A percentile compares a stretch with the other conserved stretches of the same genome.
These are phyloP conservation scores for Drechmeria coniospora DNA, from an alignment of 2,329 filamentous ascomycete species.

Conservation along the genomic window DNA sequence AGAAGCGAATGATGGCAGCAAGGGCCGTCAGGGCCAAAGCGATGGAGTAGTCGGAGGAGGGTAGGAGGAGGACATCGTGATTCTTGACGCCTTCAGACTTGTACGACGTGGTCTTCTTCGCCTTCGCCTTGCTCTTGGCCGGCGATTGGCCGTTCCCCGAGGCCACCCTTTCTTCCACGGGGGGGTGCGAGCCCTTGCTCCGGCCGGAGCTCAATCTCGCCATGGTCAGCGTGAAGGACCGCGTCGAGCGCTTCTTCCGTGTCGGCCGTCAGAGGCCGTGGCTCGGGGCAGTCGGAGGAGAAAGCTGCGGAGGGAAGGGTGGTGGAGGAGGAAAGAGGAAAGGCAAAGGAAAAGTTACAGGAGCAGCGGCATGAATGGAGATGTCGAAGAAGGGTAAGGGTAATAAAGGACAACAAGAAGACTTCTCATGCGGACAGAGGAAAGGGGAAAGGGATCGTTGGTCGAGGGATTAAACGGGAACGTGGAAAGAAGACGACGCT, in stretches of 20 bases:
- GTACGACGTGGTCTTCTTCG: constrained; percentile 38
- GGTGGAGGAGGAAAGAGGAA: no score
- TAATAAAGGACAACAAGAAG: neutral
- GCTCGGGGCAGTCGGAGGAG: no score
- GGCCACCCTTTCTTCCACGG: constrained; percentile 7
- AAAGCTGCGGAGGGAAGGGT: no score
- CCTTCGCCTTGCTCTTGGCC: constrained; percentile 22
- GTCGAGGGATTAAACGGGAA: constrained; percentile 1
- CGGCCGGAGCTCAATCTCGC: constrained; percentile 17
- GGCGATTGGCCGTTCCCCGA: constrained; percentile 3
- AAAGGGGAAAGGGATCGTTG: no score
- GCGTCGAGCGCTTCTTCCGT: neutral
- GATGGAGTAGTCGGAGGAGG: constrained; percentile 67
- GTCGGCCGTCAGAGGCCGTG: neutral
- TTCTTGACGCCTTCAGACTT: constrained; percentile 68
- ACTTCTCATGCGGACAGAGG: constrained; percentile 1
- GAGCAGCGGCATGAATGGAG: no score
- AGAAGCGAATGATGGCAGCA: constrained; percentile 68
- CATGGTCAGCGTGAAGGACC: no score
- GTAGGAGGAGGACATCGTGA: constrained; percentile 83
- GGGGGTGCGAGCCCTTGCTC: constrained; percentile 21
- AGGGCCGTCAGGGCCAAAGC: constrained; percentile 59
- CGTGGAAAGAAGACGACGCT: constrained; percentile 1
- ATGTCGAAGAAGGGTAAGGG: no score
- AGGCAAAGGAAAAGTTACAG: no score